Conservation (phyloP, 345 rosid genomes). For the Carallia pectinifolia region DNA sequence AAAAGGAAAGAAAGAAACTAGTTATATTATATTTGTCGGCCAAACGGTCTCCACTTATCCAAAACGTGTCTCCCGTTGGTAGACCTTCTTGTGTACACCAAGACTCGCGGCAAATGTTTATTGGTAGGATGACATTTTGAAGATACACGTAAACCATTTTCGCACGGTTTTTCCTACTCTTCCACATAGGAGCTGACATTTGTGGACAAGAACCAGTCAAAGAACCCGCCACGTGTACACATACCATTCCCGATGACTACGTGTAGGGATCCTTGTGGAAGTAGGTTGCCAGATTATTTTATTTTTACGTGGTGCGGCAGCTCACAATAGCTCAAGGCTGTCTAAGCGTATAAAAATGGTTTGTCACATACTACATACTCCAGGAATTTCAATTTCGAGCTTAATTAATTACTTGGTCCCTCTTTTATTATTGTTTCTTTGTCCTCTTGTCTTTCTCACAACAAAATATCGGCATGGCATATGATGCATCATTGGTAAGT, state of each 20-base stretch:
- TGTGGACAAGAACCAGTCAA: not conserved
- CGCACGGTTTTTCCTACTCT: not conserved
- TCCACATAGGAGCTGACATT: not conserved
- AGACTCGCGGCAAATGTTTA: not conserved
- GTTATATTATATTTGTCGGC: too few relatives aligned
- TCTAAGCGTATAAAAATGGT: too few relatives aligned
- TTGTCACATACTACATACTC: too few relatives aligned
- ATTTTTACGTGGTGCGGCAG: not conserved
- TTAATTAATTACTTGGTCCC: not conserved
- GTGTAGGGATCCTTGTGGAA: not conserved
- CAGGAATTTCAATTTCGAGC: not conserved
- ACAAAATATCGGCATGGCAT: not conserved
- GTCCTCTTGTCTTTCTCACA: not conserved
- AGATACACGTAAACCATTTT: not conserved
- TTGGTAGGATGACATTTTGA: not conserved
- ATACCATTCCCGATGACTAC: not conserved
- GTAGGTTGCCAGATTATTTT: conserved; percentile 1
- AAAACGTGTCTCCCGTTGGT: too few relatives aligned
- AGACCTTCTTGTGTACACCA: too few relatives aligned
- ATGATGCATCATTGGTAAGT: not conserved
- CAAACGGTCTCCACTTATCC: not conserved
- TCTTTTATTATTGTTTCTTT: not conserved
- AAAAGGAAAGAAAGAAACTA: too few relatives aligned
- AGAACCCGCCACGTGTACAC: not conserved
- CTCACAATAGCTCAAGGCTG: not conserved